A percentile compares a stretch with the other conserved stretches of the same genome.
Evolutionary conservation across 2,329 filamentous ascomycete genomes (phyloP).

Genomic region (Xylaria sp.): DNA sequence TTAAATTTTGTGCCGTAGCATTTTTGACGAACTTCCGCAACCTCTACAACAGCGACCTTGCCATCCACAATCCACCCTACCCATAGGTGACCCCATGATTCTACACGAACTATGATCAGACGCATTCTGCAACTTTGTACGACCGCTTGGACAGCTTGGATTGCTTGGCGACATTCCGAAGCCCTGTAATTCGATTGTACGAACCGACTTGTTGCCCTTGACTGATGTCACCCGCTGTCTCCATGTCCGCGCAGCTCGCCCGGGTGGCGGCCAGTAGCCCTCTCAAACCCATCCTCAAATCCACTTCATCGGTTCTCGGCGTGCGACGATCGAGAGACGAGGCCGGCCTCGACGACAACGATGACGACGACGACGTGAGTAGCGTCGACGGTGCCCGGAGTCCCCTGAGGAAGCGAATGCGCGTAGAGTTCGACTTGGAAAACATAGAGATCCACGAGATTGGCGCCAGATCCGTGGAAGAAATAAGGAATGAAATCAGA

Average conservation of each 20-base stretch:
- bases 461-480: conserved; percentile 61
- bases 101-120: conserved; percentile 38
- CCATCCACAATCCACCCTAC: not conserved
- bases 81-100: not conserved
- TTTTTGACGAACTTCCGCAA: conserved; percentile 20
- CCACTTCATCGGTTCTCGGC: conserved; percentile 57
- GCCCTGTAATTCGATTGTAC: conserved; percentile 24
- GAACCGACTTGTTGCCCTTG: conserved; percentile 10
- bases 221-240: conserved; percentile 42
- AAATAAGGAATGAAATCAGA: conserved; percentile 65
- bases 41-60: conserved; percentile 3
- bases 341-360: conserved; percentile 51
- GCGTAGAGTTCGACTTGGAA: conserved; percentile 68
- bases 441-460: conserved; percentile 67
- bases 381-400: conserved; percentile 53
- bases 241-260: conserved; percentile 42
- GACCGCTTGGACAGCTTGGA: conserved; percentile 34
- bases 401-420: conserved; percentile 64
- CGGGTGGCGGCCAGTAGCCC: conserved; percentile 53
- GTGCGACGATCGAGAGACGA: conserved; percentile 56
- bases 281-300: conserved; percentile 65
- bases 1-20: conserved; percentile 34
- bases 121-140: conserved; percentile 33
- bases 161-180: conserved; percentile 30
- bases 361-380: conserved; percentile 47